Evolutionary conservation across 768 basidiomycete species (phyloP), one percentile per base, ranked within the genome.

Genomic region (Xerocomellus chrysenteron): DNA sequence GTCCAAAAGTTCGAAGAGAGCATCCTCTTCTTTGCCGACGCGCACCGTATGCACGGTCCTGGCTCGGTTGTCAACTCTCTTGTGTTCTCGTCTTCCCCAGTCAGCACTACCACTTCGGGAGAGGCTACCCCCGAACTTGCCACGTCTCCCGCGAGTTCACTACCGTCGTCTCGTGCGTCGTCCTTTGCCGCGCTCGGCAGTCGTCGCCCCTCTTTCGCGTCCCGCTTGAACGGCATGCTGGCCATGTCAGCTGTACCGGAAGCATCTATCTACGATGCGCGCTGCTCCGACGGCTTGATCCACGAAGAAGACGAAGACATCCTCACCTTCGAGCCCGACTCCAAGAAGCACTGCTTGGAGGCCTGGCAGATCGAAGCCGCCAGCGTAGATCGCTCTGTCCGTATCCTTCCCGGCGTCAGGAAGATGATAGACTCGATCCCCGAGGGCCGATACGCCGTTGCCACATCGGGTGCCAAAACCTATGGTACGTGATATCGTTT

Each of bases 391-490:
- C 82, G 84, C 59, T 77, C 80, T n/a, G 85, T 89, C 39, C 79
- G 78, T 51, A 88, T 89, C 62, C 78, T 90, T 1, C 88, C 88
- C 28, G 87, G 88, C 40, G 88, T 89, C 4, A 76, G 77, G 65
- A 74, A 70, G 56, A 77, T 90, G 76, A 85, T 90, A 58, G 75
- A 78, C 52, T 83, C 85, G 7, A 77, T 90, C 49, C 87, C 88
- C 5, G 71, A 75, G 50, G 85, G 82, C n/a, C 77, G 76, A 41
- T 90, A 84, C 65, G 87, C 86, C 19, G 85, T 90, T 17, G 87
- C 87, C 3, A 90, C 88, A 0, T 87, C 86, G 0, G 87, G 86
- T 5, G 87, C 88, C 4, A 85, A 82, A 69, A 88, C 85, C 1
- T 87, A 87, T 57, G 81, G 81, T 84, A 64, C 57, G 79, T 70